Percentiles rank a stretch among this genome's conserved stretches.
These are phyloP conservation scores for Salix viminalis DNA, from an alignment of 345 rosid species.

Conservation along the genomic window DNA sequence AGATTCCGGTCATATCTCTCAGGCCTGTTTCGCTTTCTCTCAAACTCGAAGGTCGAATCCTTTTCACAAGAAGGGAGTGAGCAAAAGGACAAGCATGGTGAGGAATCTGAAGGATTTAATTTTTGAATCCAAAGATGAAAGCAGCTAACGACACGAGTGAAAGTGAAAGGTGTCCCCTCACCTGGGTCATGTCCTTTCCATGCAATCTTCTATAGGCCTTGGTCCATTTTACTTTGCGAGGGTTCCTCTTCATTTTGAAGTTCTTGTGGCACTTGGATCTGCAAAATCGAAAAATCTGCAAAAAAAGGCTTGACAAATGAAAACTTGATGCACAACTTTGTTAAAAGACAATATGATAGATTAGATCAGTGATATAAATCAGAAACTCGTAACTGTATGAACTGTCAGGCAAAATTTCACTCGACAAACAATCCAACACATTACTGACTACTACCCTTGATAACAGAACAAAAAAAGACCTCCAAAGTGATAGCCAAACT, in stretches of 20 bases:
- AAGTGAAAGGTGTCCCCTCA: conserved; percentile 12
- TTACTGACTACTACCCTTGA: not conserved
- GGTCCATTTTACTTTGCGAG: conserved; percentile 94
- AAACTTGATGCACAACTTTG: not conserved
- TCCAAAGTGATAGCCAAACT: not conserved
- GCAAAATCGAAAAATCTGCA: conserved; percentile 84
- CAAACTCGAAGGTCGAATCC: conserved; percentile 94
- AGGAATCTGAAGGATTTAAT: not conserved
- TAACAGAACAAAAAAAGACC: not conserved
- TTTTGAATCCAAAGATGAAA: not conserved
- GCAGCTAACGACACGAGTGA: not conserved
- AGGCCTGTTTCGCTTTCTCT: conserved; percentile 92
- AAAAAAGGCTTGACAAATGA: not conserved
- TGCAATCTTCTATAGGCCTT: conserved; percentile 78
- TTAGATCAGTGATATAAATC: not conserved
- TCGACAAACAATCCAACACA: not conserved
- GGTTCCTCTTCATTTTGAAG: conserved; percentile 98
- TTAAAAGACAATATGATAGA: not conserved
- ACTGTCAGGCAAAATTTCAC: not conserved
- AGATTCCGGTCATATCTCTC: conserved; percentile 91
- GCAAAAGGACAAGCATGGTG: not conserved
- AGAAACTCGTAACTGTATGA: not conserved
- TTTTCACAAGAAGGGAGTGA: conserved; percentile 3
- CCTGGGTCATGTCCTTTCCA: conserved; percentile 97
- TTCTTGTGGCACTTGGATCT: conserved; percentile 90